Conservation (phyloP, 2,329 filamentous ascomycete genomes). For the Didymella glomerata region DNA sequence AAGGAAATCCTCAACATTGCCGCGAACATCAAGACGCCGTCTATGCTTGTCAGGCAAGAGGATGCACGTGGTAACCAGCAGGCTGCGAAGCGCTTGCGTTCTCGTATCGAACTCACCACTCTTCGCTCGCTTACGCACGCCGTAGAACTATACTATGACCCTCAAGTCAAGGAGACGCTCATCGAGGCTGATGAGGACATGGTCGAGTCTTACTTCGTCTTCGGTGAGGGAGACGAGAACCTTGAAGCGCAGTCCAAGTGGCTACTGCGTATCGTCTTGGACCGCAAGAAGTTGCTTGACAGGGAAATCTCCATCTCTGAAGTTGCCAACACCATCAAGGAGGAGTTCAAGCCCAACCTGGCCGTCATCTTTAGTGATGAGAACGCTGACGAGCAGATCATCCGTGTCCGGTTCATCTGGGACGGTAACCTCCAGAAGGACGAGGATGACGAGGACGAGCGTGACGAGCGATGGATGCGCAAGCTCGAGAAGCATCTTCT, state of each 20-base stretch:
- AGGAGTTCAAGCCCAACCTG: constrained; percentile 77
- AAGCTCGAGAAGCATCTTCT: constrained; percentile 88
- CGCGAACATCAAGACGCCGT: constrained; percentile 97
- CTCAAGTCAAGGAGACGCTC: constrained; percentile 82
- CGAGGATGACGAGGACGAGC: constrained; percentile 81
- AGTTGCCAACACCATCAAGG: constrained; percentile 87
- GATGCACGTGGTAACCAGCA: constrained; percentile 71
- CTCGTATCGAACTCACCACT: constrained; percentile 91
- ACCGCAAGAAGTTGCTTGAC: constrained; percentile 92
- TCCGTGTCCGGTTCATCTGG: constrained; percentile 85
- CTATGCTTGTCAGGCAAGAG: constrained; percentile 90
- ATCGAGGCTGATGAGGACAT: constrained; percentile 91
- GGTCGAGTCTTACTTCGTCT: constrained; percentile 95
- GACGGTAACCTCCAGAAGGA: constrained; percentile 65
- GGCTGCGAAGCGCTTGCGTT: constrained; percentile 84
- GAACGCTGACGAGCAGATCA: constrained; percentile 93
- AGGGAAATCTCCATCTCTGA: constrained; percentile 92
- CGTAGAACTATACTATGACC: constrained; percentile 98
- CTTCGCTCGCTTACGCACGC: constrained; percentile 88
- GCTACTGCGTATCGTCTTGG: constrained; percentile 91
- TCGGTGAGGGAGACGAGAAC: constrained; percentile 77
- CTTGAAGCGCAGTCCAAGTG: constrained; percentile 80
- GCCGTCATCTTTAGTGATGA: constrained; percentile 97
- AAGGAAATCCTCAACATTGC: constrained; percentile 99
- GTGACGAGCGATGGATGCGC: constrained; percentile 78